Percentiles rank a stretch among this genome's conserved stretches.
These are phyloP conservation scores for Didymella segeticola DNA, from an alignment of 2,329 filamentous ascomycete genomes.

Conservation along the genomic window DNA sequence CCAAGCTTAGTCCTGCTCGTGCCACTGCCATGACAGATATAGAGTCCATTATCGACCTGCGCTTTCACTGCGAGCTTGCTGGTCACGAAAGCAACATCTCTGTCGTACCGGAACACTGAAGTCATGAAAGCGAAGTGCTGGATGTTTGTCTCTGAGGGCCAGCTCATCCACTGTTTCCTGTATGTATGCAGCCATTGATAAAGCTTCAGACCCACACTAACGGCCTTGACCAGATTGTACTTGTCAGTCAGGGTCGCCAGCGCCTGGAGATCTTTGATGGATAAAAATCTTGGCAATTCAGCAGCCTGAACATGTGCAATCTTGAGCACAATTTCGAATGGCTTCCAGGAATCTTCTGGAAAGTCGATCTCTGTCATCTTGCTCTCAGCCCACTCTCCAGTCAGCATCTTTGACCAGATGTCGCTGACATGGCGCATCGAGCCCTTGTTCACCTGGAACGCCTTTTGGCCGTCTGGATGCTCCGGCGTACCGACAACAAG, in stretches of 20 bases:
- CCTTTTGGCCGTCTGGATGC: not conserved
- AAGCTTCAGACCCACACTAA: not conserved
- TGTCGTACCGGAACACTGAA: not conserved
- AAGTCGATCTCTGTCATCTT: slow-evolving; percentile 3
- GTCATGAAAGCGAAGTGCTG: not conserved
- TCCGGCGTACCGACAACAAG: slow-evolving; percentile 14
- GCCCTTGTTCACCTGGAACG: slow-evolving; percentile 7
- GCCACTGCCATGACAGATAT: too few species aligned
- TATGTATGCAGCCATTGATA: not conserved
- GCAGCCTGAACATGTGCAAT: slow-evolving; percentile 7
- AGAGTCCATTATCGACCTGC: too few species aligned
- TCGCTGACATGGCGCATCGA: slow-evolving; percentile 7
- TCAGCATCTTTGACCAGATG: slow-evolving; percentile 13
- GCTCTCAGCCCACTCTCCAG: slow-evolving; percentile 8
- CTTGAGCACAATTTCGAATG: not conserved
- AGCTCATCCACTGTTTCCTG: not conserved
- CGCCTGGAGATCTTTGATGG: not conserved
- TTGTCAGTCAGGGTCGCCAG: slow-evolving; percentile 1
- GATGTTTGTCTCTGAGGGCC: not conserved
- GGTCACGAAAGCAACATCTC: too few species aligned
- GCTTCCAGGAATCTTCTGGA: slow-evolving; percentile 5
- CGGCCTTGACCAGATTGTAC: not conserved
- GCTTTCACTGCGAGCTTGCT: too few species aligned
- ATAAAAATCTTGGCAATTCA: not conserved
- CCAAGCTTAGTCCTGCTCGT: too few species aligned